Percentiles rank a stretch among this genome's conserved stretches.
Evolutionary conservation across 2,329 filamentous ascomycete genomes (phyloP).

Genomic region (Alternaria novae-zelandiae): DNA sequence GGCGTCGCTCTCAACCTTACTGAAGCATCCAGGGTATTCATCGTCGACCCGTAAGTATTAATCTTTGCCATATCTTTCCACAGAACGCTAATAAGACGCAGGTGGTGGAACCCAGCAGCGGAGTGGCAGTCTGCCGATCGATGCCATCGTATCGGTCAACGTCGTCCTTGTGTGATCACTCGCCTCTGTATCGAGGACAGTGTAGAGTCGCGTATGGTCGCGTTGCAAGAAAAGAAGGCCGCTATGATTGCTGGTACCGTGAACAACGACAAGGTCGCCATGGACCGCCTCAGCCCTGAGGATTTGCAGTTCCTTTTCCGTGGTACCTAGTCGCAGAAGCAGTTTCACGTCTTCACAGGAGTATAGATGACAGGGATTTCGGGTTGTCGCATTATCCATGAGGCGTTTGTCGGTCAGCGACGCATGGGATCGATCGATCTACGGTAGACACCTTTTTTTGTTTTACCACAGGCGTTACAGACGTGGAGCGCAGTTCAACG

Average conservation of each 20-base stretch:
- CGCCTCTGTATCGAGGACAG: constrained; percentile 96
- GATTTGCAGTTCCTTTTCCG: constrained; percentile 98
- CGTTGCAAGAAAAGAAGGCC: constrained; percentile 97
- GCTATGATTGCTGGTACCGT: constrained; percentile 98
- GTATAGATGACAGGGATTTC: not conserved
- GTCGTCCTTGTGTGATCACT: constrained; percentile 90
- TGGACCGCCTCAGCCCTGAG: constrained; percentile 87
- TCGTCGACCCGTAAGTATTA: constrained; percentile 84
- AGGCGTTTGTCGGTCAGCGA: not conserved
- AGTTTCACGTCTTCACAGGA: not conserved
- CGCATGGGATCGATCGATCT: not conserved
- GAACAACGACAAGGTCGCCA: constrained; percentile 87
- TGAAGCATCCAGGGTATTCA: constrained; percentile 93
- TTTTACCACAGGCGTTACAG: not conserved
- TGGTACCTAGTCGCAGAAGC: constrained; percentile 58
- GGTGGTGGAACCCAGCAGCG: constrained; percentile 99
- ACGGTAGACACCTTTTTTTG: not conserved
- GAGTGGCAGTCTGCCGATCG: constrained; percentile 96
- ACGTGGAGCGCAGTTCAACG: not conserved
- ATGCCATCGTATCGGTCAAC: constrained; percentile 90
- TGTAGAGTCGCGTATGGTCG: constrained; percentile 93
- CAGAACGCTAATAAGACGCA: constrained; percentile 49
- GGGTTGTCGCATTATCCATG: constrained; percentile 1
- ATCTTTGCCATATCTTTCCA: not conserved
- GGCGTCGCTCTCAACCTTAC: constrained; percentile 95